Evolutionary conservation across 2,329 filamentous ascomycete species (phyloP), one percentile per base, ranked within the genome.

Genomic region (Aspergillus persii): DNA sequence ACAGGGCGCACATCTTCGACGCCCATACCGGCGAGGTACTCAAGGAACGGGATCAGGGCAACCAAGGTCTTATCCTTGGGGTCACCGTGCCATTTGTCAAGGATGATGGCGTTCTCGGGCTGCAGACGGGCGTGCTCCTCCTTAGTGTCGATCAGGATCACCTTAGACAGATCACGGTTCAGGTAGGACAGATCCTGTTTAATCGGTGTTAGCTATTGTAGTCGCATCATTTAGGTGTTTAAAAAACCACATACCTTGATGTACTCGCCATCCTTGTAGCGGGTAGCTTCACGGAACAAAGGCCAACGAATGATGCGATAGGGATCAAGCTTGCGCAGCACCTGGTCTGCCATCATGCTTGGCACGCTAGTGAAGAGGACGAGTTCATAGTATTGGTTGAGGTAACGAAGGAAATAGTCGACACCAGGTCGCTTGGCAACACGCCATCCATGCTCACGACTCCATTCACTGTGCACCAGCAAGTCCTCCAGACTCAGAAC

Each of bases 341-440:
- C 84, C 27, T 92, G 91, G 67, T 97, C 92, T 30, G 88, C 94
- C 73, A 91, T 89, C 71, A 87, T 88, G 70, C 88, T 91, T 0
- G 94, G 92, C 50, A 95, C 89, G 44, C 86, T 91, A 33, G 95
- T 99, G 80, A 98, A 99, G 64, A 99, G 86, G 54, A 98, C 95
- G 56, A 99, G 83, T 77, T 99, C 95, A 74, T 97, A 99, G 83
- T 99, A 98, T 76, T 97, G 93, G 77, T 91, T 94, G 52, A 99
- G 84, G 76, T 99, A 99, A 71, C 91, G 91, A 64, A 99, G 80
- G 80, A 99, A 99, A 80, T 99, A 99, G 79, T 99, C 95, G 62
- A 96, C 86, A 50, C 95, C 95, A 39, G 95, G 95, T 53, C 95
- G 86, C 81, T 99, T 99, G 30, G 95, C 95, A 62, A 96, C 84